Evolutionary conservation across 2,329 filamentous ascomycete species (phyloP), one percentile per base, ranked within the genome.

Genomic region (Fusarium hostae): DNA sequence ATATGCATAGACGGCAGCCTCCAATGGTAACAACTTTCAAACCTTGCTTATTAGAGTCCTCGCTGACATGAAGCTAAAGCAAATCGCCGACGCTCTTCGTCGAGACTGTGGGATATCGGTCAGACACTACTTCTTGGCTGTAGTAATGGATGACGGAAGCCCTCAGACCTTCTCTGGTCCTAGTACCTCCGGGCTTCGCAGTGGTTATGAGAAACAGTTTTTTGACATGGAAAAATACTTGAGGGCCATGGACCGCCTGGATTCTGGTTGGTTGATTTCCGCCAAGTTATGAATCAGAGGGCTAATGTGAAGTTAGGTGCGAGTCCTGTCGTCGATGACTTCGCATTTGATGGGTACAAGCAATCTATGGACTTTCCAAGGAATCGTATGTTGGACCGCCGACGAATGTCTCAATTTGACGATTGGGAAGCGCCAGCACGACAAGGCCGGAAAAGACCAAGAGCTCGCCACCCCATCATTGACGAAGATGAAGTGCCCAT

Each of bases 81-180:
- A 85, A 73, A 87, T 89, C 37, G 84, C 84, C 37, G 82, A 84
- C 66, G 86, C 85, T 30, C 78, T 90, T 15, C 81, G 84, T 20
- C 84, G 87, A 52, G 81, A 86, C 43, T 89, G 87, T 70, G 82
- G 83, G 40, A 86, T 89, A 48, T 82, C 85, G 3, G 84, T 83
- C 15, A 82, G 84, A 56, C 81, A 81, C 66, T 89, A 86, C 75
- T 88, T 89, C 69, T 81, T 89, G 37, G 86, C 84, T 15, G 84
- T 83, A 4, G 79, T 87, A 43, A 79, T 82, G 39, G 85, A 87
- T 32, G 85, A 86, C 63, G 85, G 85, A 24, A 80, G 81, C 20
- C 75, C 81, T 3, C 81, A 82, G 62, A 86, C 82, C 6, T 87
- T 86, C 59, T 81, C 83, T 6, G 84, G 84, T 5, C 84, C 85